Evolutionary conservation across 2,329 filamentous ascomycete species (phyloP), one percentile per base, ranked within the genome.

Genomic region (Ceratocystis alfenasii): DNA sequence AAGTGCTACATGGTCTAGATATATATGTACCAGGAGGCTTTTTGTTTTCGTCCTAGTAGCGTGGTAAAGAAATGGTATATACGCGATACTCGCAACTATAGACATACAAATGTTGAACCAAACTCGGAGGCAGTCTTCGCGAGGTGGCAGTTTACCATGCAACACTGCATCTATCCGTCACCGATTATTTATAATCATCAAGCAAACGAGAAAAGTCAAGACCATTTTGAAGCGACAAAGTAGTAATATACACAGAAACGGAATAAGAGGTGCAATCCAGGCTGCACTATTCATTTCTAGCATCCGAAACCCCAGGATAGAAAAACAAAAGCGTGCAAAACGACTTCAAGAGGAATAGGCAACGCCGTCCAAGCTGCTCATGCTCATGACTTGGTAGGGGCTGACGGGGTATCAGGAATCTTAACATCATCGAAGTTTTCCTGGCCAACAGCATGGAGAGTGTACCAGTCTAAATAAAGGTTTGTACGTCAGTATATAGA

Each of bases 391-490:
- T 68, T 68, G 28, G 65, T 44, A 17, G 64, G 8, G 4, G 62
- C 33, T 6, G 53, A 7, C 12, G 89, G 87, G 64, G 82, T 79
- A 74, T 90, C 88, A 33, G 94, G 94, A 46, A 97, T 87, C 74
- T 90, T 87, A 71, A 97, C 92, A 74, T 99, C 94, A 67, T 92
- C 89, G 78, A 99, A 99, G 70, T 96, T 90, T 76, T 97, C 94
- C 77, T 97, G 94, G 55, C 93, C 90, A 73, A 99, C 89, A 65
- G 90, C 90, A 70, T 81, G 83, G 74, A 99, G 87, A 3, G 83
- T 85, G 73, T 84, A 85, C 70, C 77, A 77, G 71, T 84, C 83
- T 84, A 66, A 59, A 44, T 2, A 17, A 5, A 12, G 25, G 53
- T 53, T 25, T 15, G 62, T 60, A 57, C 10, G 22, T 36, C 22